Percentiles rank a stretch among this genome's conserved stretches.
Evolutionary conservation across 495 filamentous ascomycete species (phyloP).

Genomic region (Penicillium pulvis): DNA sequence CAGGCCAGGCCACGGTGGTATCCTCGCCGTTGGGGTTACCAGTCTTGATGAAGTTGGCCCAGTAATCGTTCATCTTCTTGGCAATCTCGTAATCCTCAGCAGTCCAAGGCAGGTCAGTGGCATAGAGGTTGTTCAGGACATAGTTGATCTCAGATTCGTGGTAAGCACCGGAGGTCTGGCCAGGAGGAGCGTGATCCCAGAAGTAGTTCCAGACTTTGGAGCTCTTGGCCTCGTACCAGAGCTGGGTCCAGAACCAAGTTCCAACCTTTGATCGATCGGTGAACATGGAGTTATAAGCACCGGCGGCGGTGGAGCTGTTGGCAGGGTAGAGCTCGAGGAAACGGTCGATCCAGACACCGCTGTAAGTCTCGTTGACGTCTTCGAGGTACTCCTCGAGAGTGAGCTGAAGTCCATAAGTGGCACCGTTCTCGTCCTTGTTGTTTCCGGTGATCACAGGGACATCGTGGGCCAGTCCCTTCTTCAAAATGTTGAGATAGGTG

Average conservation of each 20-base stretch:
- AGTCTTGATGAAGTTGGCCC: conserved; percentile 27
- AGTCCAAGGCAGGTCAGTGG: conserved; percentile 18
- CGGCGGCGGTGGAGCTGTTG: background rate
- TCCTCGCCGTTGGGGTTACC: conserved; percentile 2
- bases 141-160: conserved; percentile 26
- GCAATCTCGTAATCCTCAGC: conserved; percentile 20
- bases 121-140: conserved; percentile 24
- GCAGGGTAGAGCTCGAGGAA: conserved; percentile 3
- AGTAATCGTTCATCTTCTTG: conserved; percentile 17
- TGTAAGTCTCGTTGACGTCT: background rate
- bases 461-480: background rate
- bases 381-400: conserved; percentile 1
- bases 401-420: background rate
- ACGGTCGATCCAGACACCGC: background rate
- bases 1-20: background rate
- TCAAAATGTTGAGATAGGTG: background rate
- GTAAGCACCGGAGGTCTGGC: conserved; percentile 19
- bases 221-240: background rate
- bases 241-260: conserved; percentile 5
- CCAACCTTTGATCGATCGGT: conserved; percentile 6
- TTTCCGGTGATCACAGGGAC: conserved; percentile 4
- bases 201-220: background rate
- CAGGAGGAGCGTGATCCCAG: conserved; percentile 10
- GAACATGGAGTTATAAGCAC: conserved; percentile 1
- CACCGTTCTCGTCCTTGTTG: conserved; percentile 6